Percentiles rank a stretch among this genome's conserved stretches.
These are phyloP conservation scores for Diaporthe humulicola DNA, from an alignment of 2,329 filamentous ascomycete species.

Conservation along the genomic window DNA sequence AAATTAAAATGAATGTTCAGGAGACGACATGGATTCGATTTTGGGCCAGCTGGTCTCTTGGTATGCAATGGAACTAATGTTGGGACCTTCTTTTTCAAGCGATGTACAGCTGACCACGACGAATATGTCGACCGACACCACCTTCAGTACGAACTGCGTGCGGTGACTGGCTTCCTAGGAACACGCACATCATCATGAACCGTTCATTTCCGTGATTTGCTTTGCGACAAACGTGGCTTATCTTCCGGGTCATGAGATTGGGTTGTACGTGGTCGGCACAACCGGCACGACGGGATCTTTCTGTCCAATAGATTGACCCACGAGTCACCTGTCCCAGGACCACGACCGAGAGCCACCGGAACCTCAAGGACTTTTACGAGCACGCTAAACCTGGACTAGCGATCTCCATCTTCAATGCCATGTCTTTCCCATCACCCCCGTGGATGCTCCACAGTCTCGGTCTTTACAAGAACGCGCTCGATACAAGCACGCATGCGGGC, in stretches of 20 bases:
- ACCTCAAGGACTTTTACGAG: constrained; percentile 20
- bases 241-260: constrained; percentile 3
- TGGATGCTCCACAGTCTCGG: neutral
- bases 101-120: neutral
- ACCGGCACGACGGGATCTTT: constrained; percentile 4
- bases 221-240: neutral
- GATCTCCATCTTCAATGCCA: neutral
- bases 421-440: neutral
- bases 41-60: no score
- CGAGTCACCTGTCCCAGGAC: neutral
- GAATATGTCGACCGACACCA: constrained; percentile 1
- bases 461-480: neutral
- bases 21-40: neutral
- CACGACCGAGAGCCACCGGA: neutral
- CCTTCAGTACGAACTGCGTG: neutral
- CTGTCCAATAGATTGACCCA: constrained; percentile 28
- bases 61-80: neutral
- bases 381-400: constrained; percentile 6
- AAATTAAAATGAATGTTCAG: neutral
- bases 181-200: neutral
- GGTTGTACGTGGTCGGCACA: constrained; percentile 7
- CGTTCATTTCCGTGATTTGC: neutral
- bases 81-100: neutral
- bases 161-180: neutral
- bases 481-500: neutral